Percentiles rank a stretch among this genome's conserved stretches.
Conservation (phyloP, 495 filamentous ascomycete species). For the Stereocaulon alpinum region DNA sequence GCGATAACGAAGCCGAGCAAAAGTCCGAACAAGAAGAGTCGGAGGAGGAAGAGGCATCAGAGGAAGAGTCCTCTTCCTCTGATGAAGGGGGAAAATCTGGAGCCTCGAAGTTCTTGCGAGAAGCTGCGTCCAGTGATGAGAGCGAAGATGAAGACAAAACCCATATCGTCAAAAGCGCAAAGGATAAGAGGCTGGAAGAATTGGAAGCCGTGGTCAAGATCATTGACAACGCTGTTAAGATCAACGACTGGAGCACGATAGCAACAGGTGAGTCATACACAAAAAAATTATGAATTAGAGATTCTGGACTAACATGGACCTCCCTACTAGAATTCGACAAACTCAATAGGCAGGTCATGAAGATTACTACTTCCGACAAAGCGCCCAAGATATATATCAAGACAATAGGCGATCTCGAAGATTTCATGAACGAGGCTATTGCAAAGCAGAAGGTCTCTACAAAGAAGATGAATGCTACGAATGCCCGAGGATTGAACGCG, state of each 20-base stretch:
- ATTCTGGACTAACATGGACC: background rate
- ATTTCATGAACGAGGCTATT: constrained; percentile 86
- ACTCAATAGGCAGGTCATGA: constrained; percentile 80
- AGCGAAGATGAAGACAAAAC: constrained; percentile 73
- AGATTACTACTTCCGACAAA: constrained; percentile 63
- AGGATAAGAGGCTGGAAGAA: constrained; percentile 93
- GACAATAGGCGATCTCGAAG: constrained; percentile 86
- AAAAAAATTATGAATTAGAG: background rate
- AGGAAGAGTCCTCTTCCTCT: constrained; percentile 38
- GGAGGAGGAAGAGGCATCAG: constrained; percentile 46
- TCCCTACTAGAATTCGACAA: constrained; percentile 76
- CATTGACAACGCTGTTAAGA: constrained; percentile 95
- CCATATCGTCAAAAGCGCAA: constrained; percentile 86
- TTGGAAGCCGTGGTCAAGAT: constrained; percentile 76
- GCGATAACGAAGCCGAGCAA: constrained; percentile 50
- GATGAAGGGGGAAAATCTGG: constrained; percentile 61
- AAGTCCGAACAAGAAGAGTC: constrained; percentile 42
- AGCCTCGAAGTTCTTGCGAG: constrained; percentile 70
- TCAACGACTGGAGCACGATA: constrained; percentile 92
- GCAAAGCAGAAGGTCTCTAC: constrained; percentile 90
- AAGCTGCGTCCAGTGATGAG: constrained; percentile 61
- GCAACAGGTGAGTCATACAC: constrained; percentile 56
- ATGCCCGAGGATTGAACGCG: constrained; percentile 85
- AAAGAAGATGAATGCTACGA: constrained; percentile 98
- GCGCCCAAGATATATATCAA: constrained; percentile 86